Evolutionary conservation across 2,329 filamentous ascomycete genomes (phyloP), one percentile per base, ranked within the genome.

Genomic region (Fusarium sp.): DNA sequence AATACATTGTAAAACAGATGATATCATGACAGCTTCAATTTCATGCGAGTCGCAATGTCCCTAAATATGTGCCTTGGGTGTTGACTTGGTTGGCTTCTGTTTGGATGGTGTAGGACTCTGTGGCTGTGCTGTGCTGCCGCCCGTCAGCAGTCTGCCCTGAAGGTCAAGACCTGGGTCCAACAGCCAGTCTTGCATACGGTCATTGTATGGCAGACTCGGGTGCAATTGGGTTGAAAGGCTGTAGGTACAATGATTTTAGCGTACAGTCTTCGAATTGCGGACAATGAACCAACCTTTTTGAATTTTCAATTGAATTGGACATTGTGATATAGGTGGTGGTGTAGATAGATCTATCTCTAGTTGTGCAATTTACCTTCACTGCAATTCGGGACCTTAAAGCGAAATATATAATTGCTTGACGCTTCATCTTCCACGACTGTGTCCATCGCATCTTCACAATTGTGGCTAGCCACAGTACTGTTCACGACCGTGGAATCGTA

Each of bases 81-180:
- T 26, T 50, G 34, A 13, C 13, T 18, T 50, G 7, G 34, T 12
- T 30, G 9, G 44, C 16, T 21, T 42, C 16, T 50, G 19, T 50
- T 42, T 41, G 7, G 34, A 25, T 51, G 43, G 25, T 30, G 43
- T 14, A 30, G 44, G 54, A 11, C 31, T 30, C 31, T 28, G 19
- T 56, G 43, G 44, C 21, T 50, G 31, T 50, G 12, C 44, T 31
- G 37, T 39, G 19, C 41, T 62, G 31, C 28, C 19, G n/a, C 43
- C 56, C 21, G 56, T 61, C 45, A 63, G 37, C 18, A 61, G 49
- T 41, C 56, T 31, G 44, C 25, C 42, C 43, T 61, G 60, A 16
- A 54, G 19, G 43, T 61, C 56, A 19, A 63, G 60, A 28, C 56
- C 60, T 10, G 56, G 44, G 37, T 60, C 60, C 26, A 28, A 48